Base-by-base conservation (phyloP, 2,329 filamentous ascomycete genomes). In the Colletotrichum higginsianum region DNA sequence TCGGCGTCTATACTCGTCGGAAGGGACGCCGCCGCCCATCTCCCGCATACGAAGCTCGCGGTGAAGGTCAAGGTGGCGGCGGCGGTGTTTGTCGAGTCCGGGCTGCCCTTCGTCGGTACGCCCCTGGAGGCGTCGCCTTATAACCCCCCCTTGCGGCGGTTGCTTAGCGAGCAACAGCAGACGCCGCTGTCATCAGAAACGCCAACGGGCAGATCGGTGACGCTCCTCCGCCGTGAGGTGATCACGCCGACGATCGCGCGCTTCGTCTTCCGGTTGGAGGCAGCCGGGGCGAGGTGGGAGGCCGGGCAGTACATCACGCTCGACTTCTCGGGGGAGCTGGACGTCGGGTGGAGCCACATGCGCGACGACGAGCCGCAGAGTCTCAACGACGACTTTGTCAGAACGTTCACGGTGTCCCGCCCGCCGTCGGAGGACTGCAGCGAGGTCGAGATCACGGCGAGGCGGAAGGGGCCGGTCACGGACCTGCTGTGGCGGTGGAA, bases 321-420 rank as follows among this genome's bases (percentile, higher is more conserved):
- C 2, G 91, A 93, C 72, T 95, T 97, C 76, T 84, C 86, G 15
- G 79, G 85, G 0, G 91, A 95, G 76, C 83, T 97, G 1, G 90
- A 93, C 74, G 80, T 86, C 13, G 94, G 94, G 0, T 97, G 94
- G 80, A 89, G 87, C 60, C 95, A 97, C 79, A 97, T 97, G 94
- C 86, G 90, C 3, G 91, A 97, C 74, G 90, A 93, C 68, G 94
- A 97, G 75, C 94, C 94, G 6, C 87, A 87, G 74, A 93, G 90
- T 75, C 80, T 97, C 18, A 98, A 97, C 76, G 94, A 97, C 78
- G 94, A 98, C 78, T 95, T 90, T 73, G 85, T 96, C 5, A 86
- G 94, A 38, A 97, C 94, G 0, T 97, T 97, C 77, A 97, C 94
- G 2, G 87, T 97, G 0, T 93, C 92, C 1, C 93, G 88, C 2